Evolutionary conservation across 352 stramenopile species (phyloP), one percentile per base, ranked within the genome.

Genomic region (Pythium sukuiense): DNA sequence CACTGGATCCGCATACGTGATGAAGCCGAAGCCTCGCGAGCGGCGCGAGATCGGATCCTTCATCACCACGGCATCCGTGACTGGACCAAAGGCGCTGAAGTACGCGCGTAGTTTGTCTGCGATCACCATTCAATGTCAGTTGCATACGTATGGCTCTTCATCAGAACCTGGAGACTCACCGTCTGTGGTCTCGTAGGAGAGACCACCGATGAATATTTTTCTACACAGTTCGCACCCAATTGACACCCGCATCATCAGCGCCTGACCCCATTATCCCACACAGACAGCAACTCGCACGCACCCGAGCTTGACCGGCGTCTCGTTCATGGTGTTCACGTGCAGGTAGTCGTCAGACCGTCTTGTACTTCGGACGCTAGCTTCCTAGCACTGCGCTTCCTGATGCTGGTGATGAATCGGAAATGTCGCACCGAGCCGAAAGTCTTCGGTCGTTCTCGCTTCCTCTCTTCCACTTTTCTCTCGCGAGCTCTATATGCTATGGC

Each of bases 21-120:
- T 97, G 74, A 97, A 97, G n/a, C 91, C 91, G 69, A 97, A 97
- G 48, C 91, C 91, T 55, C 91, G 79, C 41, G 90, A 97, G 53
- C 91, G 84, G 59, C 89, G 82, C 41, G 91, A 97, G 59, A 97
- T 96, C 60, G 88, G 87, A 59, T 97, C 91, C 70, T 97, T 97
- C 90, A 97, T 97, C 69, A 97, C 91, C 43, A 97, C 90, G 6
- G 91, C 91, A 74, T 97, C 91, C 5, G 89, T 97, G 50, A 97
- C 91, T 0, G 81, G 71, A 30, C 91, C 91, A 58, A 95, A 97
- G 32, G 87, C 81, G 56, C 85, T 85, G 67, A 97, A 97, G 75
- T 97, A 96, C 62, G 76, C 71, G 60, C 90, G 89, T 37, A 97
- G 76, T 65, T 96, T 97, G 54, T 97, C 89, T 97, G 62, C 64